Evolutionary conservation across 768 basidiomycete genomes (phyloP).

Genomic region (Kwoniella newhampshirensis): DNA sequence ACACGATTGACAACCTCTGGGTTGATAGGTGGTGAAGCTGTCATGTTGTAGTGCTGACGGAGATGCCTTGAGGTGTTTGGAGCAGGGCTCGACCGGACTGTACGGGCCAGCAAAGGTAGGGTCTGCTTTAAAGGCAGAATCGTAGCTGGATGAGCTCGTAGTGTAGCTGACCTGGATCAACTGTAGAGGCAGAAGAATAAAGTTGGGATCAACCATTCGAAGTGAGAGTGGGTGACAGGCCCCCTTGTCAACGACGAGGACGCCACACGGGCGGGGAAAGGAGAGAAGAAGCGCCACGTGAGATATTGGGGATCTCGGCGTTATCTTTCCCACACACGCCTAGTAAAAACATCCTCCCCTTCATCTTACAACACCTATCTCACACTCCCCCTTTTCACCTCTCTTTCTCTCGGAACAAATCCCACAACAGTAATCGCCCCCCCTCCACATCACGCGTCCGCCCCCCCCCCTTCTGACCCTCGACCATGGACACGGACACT

Average conservation of each 20-base stretch:
- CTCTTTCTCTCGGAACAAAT: not conserved
- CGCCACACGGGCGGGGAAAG: too few species aligned
- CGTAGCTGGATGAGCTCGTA: constrained; percentile 4
- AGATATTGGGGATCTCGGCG: too few species aligned
- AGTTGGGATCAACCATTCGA: too few species aligned
- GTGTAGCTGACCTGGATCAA: too few species aligned
- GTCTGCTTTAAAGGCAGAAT: not conserved
- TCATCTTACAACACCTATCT: too few species aligned
- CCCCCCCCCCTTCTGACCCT: constrained; percentile 5
- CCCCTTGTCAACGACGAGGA: too few species aligned
- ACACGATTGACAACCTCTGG: constrained; percentile 38
- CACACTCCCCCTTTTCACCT: not conserved
- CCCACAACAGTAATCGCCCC: not conserved
- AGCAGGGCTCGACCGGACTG: not conserved
- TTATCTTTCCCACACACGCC: too few species aligned
- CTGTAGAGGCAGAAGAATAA: too few species aligned
- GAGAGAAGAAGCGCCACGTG: not conserved
- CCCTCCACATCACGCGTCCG: constrained; percentile 36
- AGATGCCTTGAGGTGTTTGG: not conserved
- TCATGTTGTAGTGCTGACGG: constrained; percentile 8
- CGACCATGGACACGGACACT: constrained; percentile 16
- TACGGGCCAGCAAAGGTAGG: not conserved
- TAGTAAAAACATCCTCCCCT: constrained; percentile 1
- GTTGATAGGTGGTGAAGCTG: constrained; percentile 24
- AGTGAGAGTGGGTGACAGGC: too few species aligned